Evolutionary conservation across 192 early-diverging fungal species (phyloP), one percentile per base, ranked within the genome.

Genomic region (Backusella parvicylindrica): DNA sequence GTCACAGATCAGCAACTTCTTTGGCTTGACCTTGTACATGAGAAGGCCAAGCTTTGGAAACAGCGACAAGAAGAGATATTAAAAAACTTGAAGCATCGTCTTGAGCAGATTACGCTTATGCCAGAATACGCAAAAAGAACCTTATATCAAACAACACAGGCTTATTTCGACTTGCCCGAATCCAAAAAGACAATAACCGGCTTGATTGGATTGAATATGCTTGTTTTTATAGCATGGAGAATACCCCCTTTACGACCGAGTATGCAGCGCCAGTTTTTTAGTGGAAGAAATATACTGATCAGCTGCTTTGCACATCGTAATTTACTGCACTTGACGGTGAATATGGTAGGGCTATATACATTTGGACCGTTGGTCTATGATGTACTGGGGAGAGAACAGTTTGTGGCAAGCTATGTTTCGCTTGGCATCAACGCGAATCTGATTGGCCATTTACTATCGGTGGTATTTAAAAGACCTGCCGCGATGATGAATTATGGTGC

Each of bases 261-360:
- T 50, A 95, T 97, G 93, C 56, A 75, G 6, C 83, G 86, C 18
- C 64, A 60, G 72, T 83, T 87, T 77, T 96, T 97, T 77, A 73
- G 90, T 73, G 94, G 96, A 75, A 84, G 94, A 64, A 92, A 95
- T 3, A 86, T 96, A 43, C 67, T 97, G 18, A 95, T 95, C 2
- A 88, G 86, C 35, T 85, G 87, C 30, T 96, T 97, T 73, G 91
- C 89, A 32, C 96, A 97, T 63, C 78, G 84, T 35, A 86, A 85
- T 13, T 32, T 91, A 1, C 82, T 89, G 82, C 96, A 96, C 77
- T 85, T 96, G 56, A 81, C 73, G 8, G 91, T 94, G 79, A 97
- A 97, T 80, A 95, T 92, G 87, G 75, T 95, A 60, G 95, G 86
- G 7, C 75, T 96, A 36, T 84, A 86, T 47, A 90, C 91, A 23